Evolutionary conservation across 2,329 filamentous ascomycete species (phyloP), one percentile per base, ranked within the genome.

Genomic region (Cladophialophora immunda): DNA sequence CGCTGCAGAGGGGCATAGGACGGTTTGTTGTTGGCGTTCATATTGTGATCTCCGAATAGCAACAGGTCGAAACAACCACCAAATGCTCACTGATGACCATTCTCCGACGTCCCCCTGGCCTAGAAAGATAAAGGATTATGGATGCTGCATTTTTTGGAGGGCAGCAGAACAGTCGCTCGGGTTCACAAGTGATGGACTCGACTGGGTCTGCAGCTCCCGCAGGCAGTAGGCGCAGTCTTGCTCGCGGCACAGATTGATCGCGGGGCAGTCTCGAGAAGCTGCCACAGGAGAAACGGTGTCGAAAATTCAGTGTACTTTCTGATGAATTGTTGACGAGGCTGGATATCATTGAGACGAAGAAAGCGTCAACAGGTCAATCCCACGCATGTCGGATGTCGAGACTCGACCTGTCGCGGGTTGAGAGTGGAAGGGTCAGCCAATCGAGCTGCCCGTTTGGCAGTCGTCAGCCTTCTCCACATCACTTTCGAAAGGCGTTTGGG

Each of bases 1-100:
- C 71, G 65, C 54, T 73, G 68, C n/a, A 72, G 66, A 19, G 68
- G 59, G 19, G 61, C 64, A 55, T 68, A 68, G 11, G 53, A 27
- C 22, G 58, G 38, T 41, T 62, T 70, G 58, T 32, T 68, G 41
- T 63, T 69, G 64, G 22, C 30, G 52, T 59, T 69, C 62, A 68
- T 70, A 53, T 29, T 70, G 52, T 50, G 8, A 25, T 50, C 19
- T 32, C n/a, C 5, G 50, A 30, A 15, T 34, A 52, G 55, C 34
- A 58, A 61, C 63, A 62, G 38, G 54, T 25, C 22, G 59, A 38
- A 58, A 64, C 19, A 62, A 27, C 34, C 57, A 52, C 57, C 22
- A 29, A n/a, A 22, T 41, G 50, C 29, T 64, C 47, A 45, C 11
- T 34, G 32, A n/a, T 15, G 58, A 57, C 34, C 63, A 66, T 68